Base-by-base conservation (phyloP, 208 protist species). In the Leishmania gerbilli region DNA sequence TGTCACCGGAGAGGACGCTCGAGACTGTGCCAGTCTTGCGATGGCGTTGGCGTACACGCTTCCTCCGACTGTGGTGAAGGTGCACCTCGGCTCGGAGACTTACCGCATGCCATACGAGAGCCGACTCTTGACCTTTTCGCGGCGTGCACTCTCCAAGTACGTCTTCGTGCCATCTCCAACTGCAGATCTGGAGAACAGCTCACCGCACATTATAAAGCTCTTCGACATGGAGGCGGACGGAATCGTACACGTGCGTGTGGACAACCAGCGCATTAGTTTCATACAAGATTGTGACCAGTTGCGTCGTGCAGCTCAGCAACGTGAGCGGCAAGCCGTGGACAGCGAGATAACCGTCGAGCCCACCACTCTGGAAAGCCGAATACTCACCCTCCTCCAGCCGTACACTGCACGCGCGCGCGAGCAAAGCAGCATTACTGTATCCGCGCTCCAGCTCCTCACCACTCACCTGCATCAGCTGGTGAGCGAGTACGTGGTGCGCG, bases 41-140 rank as follows among this genome's bases (percentile, higher is more conserved):
- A 71, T 94, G 77, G 74, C 91, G 0, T 77, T 97, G 47, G 83
- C 92, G 34, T 84, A 89, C 58, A 82, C 90, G 40, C 77, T 97
- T 58, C 94, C 94, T n/a, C 83, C 79, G 34, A 68, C 83, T 34
- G 74, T 95, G 64, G 74, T 77, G 27, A 80, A 68, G 42, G 79
- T 77, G 79, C 72, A 79, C 49, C 21, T 93, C 24, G 84, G 84
- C 76, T 78, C 90, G 3, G 83, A 93, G n/a, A 79, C 82, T 9
- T 94, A 97, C 62, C 76, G 89, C 11, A 91, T 94, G 90, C 91
- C 92, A 11, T 95, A 94, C 77, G 76, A 82, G 67, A 88, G 88
- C 31, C 86, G 88, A 42, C 84, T 97, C 40, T 74, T 95, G 42
- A 88, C 86, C 27, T 95, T 83, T 87, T 81, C 79, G 13, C 72